phyloP scores from a whole-genome alignment of 345 rosid genomes.

The Dipteronia sinensis region DNA sequence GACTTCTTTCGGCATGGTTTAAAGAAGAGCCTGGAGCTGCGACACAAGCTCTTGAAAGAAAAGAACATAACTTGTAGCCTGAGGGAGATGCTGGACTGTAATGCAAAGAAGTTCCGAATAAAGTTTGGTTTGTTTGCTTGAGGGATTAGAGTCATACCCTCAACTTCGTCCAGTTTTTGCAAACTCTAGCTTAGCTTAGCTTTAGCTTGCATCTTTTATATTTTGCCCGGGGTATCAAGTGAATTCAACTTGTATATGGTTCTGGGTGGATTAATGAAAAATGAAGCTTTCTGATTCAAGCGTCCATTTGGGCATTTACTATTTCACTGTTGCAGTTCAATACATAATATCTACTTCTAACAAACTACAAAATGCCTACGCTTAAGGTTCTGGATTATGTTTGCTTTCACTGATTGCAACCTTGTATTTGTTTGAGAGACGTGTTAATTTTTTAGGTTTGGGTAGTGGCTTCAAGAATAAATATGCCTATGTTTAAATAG shows the following conservation, averaged over 20 bases:
- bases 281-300: slow-evolving; percentile 14
- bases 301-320: not conserved
- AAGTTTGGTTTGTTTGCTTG: slow-evolving; percentile 55
- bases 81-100: slow-evolving; percentile 75
- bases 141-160: slow-evolving; percentile 20
- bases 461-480: slow-evolving; percentile 1
- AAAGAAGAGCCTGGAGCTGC: slow-evolving; percentile 61
- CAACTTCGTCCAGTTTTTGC: slow-evolving; percentile 19
- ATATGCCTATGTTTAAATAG: not conserved
- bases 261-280: slow-evolving; percentile 23
- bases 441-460: not conserved
- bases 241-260: slow-evolving; percentile 16
- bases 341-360: not conserved
- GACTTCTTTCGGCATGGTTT: slow-evolving; percentile 70
- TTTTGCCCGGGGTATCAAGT: slow-evolving; percentile 2
- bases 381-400: not conserved
- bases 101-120: slow-evolving; percentile 52
- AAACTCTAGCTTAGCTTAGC: slow-evolving; percentile 11
- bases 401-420: not conserved
- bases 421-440: not conserved
- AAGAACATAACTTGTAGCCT: slow-evolving; percentile 60
- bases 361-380: not conserved
- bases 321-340: not conserved
- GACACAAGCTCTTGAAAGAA: slow-evolving; percentile 59
- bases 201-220: not conserved